Evolutionary conservation across 441 rosid species (phyloP).

Genomic region (Adansonia gregorii): DNA sequence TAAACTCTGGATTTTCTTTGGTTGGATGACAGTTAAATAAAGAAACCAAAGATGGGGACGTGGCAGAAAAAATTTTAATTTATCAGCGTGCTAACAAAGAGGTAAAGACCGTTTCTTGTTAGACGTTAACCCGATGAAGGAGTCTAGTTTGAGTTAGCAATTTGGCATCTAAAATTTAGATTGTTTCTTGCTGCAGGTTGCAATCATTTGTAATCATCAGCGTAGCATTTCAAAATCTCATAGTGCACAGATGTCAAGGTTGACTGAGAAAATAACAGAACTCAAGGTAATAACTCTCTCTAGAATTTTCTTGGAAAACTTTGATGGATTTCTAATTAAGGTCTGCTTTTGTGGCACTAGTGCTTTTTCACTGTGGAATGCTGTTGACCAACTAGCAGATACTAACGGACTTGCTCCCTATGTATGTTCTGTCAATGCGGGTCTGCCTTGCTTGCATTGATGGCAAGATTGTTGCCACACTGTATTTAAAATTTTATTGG

Average conservation of each 20-base stretch:
- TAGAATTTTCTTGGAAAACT: not conserved
- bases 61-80: constrained; percentile 73
- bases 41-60: constrained; percentile 90
- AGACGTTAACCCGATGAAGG: not conserved
- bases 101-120: constrained; percentile 40
- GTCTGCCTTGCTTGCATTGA: too few relatives aligned
- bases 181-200: constrained; percentile 64
- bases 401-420: not conserved
- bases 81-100: constrained; percentile 93
- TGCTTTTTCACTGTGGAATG: not conserved
- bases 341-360: not conserved
- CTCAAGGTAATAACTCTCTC: constrained; percentile 58
- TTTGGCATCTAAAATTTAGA: constrained; percentile 20
- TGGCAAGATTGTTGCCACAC: too few relatives aligned
- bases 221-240: constrained; percentile 92
- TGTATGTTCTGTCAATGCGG: not conserved
- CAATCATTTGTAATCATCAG: constrained; percentile 99
- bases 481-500: not conserved
- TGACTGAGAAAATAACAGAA: constrained; percentile 82
- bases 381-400: not conserved
- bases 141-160: not conserved
- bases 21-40: constrained; percentile 63
- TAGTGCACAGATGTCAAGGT: constrained; percentile 80
- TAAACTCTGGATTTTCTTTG: constrained; percentile 14
- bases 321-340: not conserved